phyloP scores from a whole-genome alignment of 2,329 filamentous ascomycete species.

The Colletotrichum sp. region DNA sequence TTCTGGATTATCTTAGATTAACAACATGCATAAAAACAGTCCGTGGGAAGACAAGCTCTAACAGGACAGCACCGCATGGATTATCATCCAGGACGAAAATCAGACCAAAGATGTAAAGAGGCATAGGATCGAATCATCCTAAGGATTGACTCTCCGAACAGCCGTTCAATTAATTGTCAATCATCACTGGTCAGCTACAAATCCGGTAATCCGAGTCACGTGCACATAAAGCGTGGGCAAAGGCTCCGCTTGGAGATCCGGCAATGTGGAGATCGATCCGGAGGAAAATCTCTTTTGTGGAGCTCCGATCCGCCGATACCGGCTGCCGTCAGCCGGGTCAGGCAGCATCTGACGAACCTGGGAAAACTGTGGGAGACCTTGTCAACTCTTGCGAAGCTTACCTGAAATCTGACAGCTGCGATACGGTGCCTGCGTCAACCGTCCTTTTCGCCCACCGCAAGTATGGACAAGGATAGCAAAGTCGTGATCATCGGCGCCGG shows the following conservation, averaged over 20 bases:
- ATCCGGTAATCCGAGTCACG: neutral
- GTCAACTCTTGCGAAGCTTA: neutral
- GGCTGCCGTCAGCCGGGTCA: neutral
- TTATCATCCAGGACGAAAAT: neutral
- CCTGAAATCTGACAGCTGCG: neutral
- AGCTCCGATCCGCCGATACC: neutral
- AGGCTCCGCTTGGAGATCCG: neutral
- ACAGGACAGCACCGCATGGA: neutral
- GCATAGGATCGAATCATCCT: neutral
- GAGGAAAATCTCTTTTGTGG: neutral
- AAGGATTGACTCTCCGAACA: neutral
- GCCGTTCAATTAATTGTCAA: neutral
- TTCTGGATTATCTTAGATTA: neutral
- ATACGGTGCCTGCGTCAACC: neutral
- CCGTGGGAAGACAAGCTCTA: neutral
- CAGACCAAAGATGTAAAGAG: neutral
- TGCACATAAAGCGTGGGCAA: neutral
- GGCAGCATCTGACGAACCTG: neutral
- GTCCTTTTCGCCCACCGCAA: neutral
- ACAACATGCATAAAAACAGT: neutral
- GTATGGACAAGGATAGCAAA: neutral
- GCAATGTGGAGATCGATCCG: neutral
- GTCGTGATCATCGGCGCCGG: slow-evolving; percentile 33
- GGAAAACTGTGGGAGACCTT: neutral
- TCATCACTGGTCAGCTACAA: neutral